Evolutionary conservation across 148 eudicot species (phyloP), one percentile per base, ranked within the genome.

Genomic region (Fagopyrum homotropicum): DNA sequence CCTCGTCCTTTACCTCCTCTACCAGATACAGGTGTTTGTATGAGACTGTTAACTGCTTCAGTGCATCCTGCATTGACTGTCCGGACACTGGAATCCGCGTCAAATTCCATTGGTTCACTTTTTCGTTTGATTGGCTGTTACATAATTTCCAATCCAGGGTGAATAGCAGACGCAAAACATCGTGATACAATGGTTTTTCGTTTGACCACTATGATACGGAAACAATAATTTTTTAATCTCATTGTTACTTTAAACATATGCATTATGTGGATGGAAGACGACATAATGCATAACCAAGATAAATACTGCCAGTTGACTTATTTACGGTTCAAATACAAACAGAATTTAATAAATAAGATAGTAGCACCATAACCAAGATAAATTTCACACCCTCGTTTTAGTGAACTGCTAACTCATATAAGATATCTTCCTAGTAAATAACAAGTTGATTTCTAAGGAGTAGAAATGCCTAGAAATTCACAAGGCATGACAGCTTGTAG

Each of bases 71-170:
- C 74, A 77, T 69, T 85, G 17, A 83, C 78, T 47, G 82, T 78
- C 81, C 77, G 82, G 56, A 85, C 82, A 55, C 76, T 76, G 52
- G 84, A 82, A 78, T 85, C 89, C 5, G 80, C 86, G 81, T 80
- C 91, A 76, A 71, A 76, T 10, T 85, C 88, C 52, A 83, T 78
- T 74, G 77, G 56, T 46, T 84, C 93, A 56, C 69, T 83, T 80
- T 94, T 94, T 78, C 91, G 84, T 87, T 93, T 91, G 72, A 86
- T 72, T 75, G 85, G 89, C 93, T 91, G 83, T 72, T 72, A 82
- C 61, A 66, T 40, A 40, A 46, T 66, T 66, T 66, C 63, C 63
- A 57, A 29, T 30, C 69, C 69, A 30, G 43, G 11, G 69, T 14
- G 17, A 66, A 7, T 66, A 66, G 71, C 14, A 15, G 46, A 43